Evolutionary conservation across 371 early-diverging fungal genomes (phyloP).

Genomic region (Dipsacomyces acuminosporus): DNA sequence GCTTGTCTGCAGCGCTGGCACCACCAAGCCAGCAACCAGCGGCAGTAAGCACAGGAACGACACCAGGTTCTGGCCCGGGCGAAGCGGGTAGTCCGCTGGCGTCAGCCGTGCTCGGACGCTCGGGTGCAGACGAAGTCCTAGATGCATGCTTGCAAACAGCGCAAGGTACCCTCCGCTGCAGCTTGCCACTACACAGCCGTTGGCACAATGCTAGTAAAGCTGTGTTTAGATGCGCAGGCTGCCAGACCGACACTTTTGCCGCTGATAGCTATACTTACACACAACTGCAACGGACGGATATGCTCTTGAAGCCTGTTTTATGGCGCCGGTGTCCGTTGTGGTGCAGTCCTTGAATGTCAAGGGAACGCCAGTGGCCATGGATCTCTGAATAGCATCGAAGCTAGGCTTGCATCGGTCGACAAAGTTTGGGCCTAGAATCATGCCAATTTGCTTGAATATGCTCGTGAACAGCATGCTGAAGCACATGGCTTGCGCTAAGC

Average conservation of each 20-base stretch:
- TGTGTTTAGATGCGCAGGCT: too few species aligned
- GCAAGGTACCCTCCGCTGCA: slow-evolving; percentile 25
- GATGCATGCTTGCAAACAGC: slow-evolving; percentile 34
- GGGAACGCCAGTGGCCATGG: slow-evolving; percentile 10
- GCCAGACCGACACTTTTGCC: too few species aligned
- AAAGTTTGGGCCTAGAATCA: slow-evolving; percentile 16
- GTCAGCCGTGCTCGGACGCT: too few species aligned
- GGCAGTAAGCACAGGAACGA: slow-evolving; percentile 30
- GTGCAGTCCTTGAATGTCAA: slow-evolving; percentile 15
- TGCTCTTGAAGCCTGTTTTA: background rate
- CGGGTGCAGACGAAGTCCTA: slow-evolving; percentile 31
- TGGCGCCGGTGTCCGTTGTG: slow-evolving; percentile 4
- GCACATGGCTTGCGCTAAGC: slow-evolving; percentile 28
- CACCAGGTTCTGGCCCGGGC: slow-evolving; percentile 30
- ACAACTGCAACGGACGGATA: slow-evolving; percentile 5
- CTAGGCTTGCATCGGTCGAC: slow-evolving; percentile 15
- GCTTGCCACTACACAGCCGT: slow-evolving; percentile 23
- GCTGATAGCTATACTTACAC: too few species aligned
- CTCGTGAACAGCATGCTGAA: slow-evolving; percentile 18
- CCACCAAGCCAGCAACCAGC: slow-evolving; percentile 28
- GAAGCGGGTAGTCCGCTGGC: too few species aligned
- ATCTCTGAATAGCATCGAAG: slow-evolving; percentile 8
- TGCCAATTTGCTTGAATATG: slow-evolving; percentile 15
- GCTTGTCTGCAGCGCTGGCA: slow-evolving; percentile 19
- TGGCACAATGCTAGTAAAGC: too few species aligned